Base-by-base conservation (phyloP, 768 basidiomycete genomes). In the Leccinum broughii region DNA sequence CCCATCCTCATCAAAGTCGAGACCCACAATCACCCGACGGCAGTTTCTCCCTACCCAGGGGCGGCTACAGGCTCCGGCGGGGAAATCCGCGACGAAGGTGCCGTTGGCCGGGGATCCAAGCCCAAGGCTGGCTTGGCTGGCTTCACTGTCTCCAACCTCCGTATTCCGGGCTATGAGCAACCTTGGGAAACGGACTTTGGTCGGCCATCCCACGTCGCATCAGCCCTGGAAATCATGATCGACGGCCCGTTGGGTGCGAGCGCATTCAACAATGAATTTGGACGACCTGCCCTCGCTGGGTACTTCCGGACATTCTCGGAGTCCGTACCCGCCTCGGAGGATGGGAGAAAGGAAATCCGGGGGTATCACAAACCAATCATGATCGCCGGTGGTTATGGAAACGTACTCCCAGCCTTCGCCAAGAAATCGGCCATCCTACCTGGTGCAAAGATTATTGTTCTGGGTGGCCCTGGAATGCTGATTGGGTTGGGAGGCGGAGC, bases 281-380 rank as follows among this genome's bases (percentile, higher is more conserved):
- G 97, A 2, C 83, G 97, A 22, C 97, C 97, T 0, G 94, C 89
- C 4, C 81, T 99, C 17, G 76, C 89, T 4, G 97, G 97, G 3
- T 98, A 96, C 76, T 98, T 95, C 81, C 88, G 97, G 51, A 96
- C 97, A 0, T 98, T 97, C 76, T 82, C 88, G 11, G 92, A 97
- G 74, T 81, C 83, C 50, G 81, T 94, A 1, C 82, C 87, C 22
- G 71, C 84, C 32, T 76, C 79, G 9, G 71, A 74, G 37, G 84
- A 84, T 41, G 81, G 80, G 4, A 62, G 70, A 55, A 64, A 74
- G 66, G 90, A 93, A 72, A 77, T 94, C n/a, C 78, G 95, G 56
- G 97, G 97, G 0, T 99, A 98, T 75, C 97, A 98, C 78, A 99
- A 99, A 74, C 97, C 97, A 14, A 97, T 99, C 79, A 99, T 99